These are phyloP conservation scores for Stygiomarasmius scandens DNA, from an alignment of 1,284 basidiomycete genomes.

Conservation along the genomic window DNA sequence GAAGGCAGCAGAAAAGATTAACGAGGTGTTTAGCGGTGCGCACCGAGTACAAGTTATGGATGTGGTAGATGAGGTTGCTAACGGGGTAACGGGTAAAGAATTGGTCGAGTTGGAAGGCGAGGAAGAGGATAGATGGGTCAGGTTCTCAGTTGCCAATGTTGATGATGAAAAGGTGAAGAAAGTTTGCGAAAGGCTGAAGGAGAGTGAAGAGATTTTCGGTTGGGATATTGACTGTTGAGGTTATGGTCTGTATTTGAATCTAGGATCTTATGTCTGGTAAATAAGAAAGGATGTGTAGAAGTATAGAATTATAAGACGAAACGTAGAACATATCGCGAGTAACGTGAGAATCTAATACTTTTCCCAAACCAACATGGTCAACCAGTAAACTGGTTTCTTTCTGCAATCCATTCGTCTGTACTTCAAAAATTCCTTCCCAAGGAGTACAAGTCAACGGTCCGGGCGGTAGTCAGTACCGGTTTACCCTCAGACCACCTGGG, in stretches of 20 bases:
- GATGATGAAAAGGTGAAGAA: conserved; percentile 59
- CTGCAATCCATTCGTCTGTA: no score
- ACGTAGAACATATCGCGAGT: no score
- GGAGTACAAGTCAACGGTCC: no score
- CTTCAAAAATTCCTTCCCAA: no score
- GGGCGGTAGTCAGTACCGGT: no score
- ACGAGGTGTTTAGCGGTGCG: not conserved
- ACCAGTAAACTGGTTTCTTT: no score
- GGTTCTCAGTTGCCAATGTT: conserved; percentile 86
- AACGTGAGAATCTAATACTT: no score
- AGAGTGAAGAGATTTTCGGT: conserved; percentile 39
- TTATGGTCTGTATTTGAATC: not conserved
- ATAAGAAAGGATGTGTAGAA: no score
- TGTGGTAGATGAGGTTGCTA: not conserved
- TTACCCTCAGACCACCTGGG: no score
- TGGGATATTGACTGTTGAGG: conserved; percentile 27
- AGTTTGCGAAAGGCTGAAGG: conserved; percentile 61
- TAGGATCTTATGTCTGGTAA: no score
- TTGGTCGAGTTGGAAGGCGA: conserved; percentile 24
- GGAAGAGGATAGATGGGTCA: conserved; percentile 61
- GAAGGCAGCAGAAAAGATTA: not conserved
- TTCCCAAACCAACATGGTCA: no score
- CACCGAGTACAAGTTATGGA: conserved; percentile 12
- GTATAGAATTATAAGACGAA: no score
- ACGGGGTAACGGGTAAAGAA: not conserved